A percentile compares a stretch with the other conserved stretches of the same genome.
Evolutionary conservation across 148 eudicot species (phyloP).

Genomic region (Rhododendron williamsianum): DNA sequence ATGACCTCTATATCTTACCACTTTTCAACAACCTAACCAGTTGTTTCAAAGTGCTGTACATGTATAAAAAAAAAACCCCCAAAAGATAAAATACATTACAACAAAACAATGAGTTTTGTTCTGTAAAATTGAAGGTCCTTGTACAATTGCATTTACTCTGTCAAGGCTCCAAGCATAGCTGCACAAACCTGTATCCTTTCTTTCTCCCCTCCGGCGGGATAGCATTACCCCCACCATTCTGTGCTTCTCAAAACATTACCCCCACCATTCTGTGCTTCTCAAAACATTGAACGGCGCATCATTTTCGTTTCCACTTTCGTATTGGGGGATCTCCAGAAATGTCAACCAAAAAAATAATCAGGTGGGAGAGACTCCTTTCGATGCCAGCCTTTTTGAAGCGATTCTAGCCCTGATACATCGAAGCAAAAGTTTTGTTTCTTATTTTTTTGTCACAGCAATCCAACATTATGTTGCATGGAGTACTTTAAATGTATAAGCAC

Average conservation of each 20-base stretch:
- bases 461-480: background rate
- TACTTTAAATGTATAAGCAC: background rate
- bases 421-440: background rate
- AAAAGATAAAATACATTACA: background rate
- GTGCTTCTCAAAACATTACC: background rate
- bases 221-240: background rate
- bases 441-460: background rate
- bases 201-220: background rate
- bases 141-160: background rate
- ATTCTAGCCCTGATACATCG: background rate
- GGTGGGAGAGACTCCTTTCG: background rate
- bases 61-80: conserved; percentile 12
- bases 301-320: background rate
- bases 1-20: background rate
- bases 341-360: background rate
- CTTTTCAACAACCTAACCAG: conserved; percentile 2
- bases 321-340: background rate
- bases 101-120: background rate
- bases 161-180: background rate
- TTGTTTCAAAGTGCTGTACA: conserved; percentile 15
- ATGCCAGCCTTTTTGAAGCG: background rate
- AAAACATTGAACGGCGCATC: background rate
- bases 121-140: conserved; percentile 4
- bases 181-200: background rate
- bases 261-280: background rate